Evolutionary conservation across 2,329 filamentous ascomycete species (phyloP), one percentile per base, ranked within the genome.

Genomic region (Aureobasidium subglaciale): DNA sequence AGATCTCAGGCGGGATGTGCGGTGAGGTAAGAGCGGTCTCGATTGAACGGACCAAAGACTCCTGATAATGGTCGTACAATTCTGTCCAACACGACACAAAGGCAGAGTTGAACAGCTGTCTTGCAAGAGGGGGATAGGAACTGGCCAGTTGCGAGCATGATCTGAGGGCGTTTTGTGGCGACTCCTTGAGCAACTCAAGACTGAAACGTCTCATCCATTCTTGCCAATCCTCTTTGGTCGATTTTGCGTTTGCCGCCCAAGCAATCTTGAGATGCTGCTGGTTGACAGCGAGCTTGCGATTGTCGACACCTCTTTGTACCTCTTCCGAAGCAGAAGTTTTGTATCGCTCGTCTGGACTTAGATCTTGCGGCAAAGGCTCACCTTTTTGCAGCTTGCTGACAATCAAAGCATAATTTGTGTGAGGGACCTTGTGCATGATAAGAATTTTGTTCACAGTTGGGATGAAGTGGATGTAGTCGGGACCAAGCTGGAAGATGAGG

Each of bases 51-150:
- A 99, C 95, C 37, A 99, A 81, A 68, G 99, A 93, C 67, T 99
- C 92, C 66, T 97, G 93, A 65, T 95, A 97, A 63, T 93, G 88
- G 61, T 96, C 91, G 65, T 96, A 99, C 4, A 99, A 75, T 67
- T 99, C 93, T 48, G 90, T 95, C 93, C 93, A 99, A 71, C 93
- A 99, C 4, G 92, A 97, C 1, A 97, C 92, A 65, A 99, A 99
- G 0, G 93, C 93, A 13, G 93, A 96, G 69, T 99, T 99, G 79
- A 99, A 99, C 2, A 99, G 77, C 65, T 95, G 92, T 56, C 90
- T 85, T 10, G 95, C 91, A 35, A 99, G 80, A 0, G 93, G 92
- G 34, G 91, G 85, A 70, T 97, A 96, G 13, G 93, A 86, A 61
- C 88, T 92, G 27, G 91, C 93, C 34, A 99, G 77, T 57, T 87